Evolutionary conservation across 2,329 filamentous ascomycete genomes (phyloP).

Genomic region (Botryosphaeria dothidea): DNA sequence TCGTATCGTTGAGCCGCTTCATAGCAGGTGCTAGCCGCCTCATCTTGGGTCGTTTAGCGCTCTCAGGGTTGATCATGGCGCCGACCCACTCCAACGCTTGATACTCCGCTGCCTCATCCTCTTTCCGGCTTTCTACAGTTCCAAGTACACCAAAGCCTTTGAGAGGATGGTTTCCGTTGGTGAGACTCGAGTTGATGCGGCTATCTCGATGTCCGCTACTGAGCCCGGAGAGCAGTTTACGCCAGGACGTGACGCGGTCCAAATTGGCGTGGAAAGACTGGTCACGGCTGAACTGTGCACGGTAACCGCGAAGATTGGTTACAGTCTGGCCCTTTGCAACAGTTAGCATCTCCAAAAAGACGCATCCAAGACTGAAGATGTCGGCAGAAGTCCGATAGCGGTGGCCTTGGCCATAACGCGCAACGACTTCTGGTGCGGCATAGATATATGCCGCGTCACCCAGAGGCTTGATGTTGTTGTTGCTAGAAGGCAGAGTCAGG

Average conservation of each 20-base stretch:
- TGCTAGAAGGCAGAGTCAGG: slow-evolving; percentile 26
- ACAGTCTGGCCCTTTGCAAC: slow-evolving; percentile 38
- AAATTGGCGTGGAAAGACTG: slow-evolving; percentile 42
- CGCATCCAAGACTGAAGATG: slow-evolving; percentile 42
- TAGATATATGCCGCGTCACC: slow-evolving; percentile 40
- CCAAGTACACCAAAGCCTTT: not conserved
- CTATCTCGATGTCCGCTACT: slow-evolving; percentile 5
- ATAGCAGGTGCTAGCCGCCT: slow-evolving; percentile 27
- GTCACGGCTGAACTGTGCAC: slow-evolving; percentile 34
- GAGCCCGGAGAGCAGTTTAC: slow-evolving; percentile 11
- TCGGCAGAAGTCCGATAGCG: slow-evolving; percentile 33
- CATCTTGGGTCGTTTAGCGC: slow-evolving; percentile 38
- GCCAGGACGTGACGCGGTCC: slow-evolving; percentile 33
- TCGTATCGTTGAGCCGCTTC: slow-evolving; percentile 31
- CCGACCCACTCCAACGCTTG: slow-evolving; percentile 37
- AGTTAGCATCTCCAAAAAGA: slow-evolving; percentile 42
- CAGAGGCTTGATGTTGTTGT: slow-evolving; percentile 24
- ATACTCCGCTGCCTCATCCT: slow-evolving; percentile 34
- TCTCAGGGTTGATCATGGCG: slow-evolving; percentile 36
- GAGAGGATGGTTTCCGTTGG: not conserved
- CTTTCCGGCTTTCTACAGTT: slow-evolving; percentile 26
- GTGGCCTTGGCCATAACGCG: slow-evolving; percentile 30
- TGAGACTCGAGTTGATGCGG: not conserved
- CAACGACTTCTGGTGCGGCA: slow-evolving; percentile 40
- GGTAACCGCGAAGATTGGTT: slow-evolving; percentile 35